Evolutionary conservation across 495 filamentous ascomycete species (phyloP), one percentile per base, ranked within the genome.

Genomic region (Xylaria grammica): DNA sequence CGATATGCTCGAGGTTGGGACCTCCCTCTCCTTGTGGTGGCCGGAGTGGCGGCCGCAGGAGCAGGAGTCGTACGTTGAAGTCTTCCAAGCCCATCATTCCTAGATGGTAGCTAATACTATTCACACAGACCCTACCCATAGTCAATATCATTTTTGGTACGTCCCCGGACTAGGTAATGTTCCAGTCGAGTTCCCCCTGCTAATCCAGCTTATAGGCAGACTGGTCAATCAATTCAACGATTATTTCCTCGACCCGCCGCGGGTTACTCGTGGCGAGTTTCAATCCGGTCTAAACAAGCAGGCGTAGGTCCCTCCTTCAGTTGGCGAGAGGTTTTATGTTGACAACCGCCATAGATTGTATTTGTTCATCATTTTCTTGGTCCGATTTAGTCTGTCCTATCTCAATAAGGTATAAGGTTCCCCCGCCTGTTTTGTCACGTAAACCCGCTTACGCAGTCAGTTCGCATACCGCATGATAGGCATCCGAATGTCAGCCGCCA

Each of bases 401-500:
- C 69, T 82, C 64, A 80, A 75, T 68, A 82, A 82, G 69, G 74
- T 76, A 74, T n/a, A 9, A 9, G 22, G 13, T 17, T 42, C 42
- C 32, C 19, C 10, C 11, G 19, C 13, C 45, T 22, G 17, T 4
- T 38, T 46, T 7, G 17, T 8, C 11, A 53, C 57, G 63, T 22
- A 62, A 9, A 45, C 22, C 3, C 60, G 60, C 69, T 72, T 19
- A 69, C 42, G 2, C 15, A 38, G 4, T 22, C 48, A 76, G 75
- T 81, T 81, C 66, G 72, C 75, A 66, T 81, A 78, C 60, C 79
- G 80, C 8, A 70, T 81, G 55, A 81, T 82, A 49, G 80, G 80
- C 52, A 80, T 82, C 66, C 79, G 80, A 51, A 82, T 82, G 75
- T 81, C 79, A 32, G 78, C 80, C 3, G 81, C 76, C 24, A 76